Evolutionary conservation across 192 early-diverging fungal species (phyloP), one percentile per base, ranked within the genome.

Genomic region (Glomus cerebriforme): DNA sequence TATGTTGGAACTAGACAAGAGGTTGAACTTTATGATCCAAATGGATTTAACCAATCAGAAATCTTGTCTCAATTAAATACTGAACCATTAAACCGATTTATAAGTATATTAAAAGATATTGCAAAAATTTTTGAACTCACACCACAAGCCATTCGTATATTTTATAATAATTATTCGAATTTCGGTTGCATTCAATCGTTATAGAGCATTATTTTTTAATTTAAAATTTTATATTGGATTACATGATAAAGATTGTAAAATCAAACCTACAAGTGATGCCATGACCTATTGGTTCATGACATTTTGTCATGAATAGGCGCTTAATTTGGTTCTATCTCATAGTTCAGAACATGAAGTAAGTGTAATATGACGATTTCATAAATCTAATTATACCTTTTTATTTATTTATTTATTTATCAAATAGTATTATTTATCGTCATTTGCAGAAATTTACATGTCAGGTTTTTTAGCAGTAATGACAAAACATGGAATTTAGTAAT

Each of bases 251-350:
- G 65, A 69, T 9, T 80, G 69, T 4, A 47, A 74, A 2, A 75
- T 81, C 5, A 24, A 17, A 17, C 49, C 60, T 27, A 69, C 80
- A 26, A 80, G 59, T 59, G 85, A 87, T 22, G 83, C 82, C 2
- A 26, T 85, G 79, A 84, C 90, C 63, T 95, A 95, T 81, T 96
- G 96, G 96, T 97, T 93, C 80, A 90, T 95, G 88, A 90, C 88
- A 7, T 83, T 89, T 58, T 92, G 92, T 70, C 96, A 97, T 83
- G 96, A 96, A 82, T 82, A 96, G 63, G 95, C 87, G 4, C 94
- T 95, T 79, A 91, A 93, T 77, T 92, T 92, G 84, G 86, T 91
- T 3, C 66, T 73, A 29, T 81, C 82, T 15, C 95, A 97, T 81
- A 86, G 92, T 79, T 84, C 88, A 54, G 73, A 90, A 69, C 94